Base-by-base conservation (phyloP, 2,329 filamentous ascomycete species). In the Proliferodiscus dingleyae region DNA sequence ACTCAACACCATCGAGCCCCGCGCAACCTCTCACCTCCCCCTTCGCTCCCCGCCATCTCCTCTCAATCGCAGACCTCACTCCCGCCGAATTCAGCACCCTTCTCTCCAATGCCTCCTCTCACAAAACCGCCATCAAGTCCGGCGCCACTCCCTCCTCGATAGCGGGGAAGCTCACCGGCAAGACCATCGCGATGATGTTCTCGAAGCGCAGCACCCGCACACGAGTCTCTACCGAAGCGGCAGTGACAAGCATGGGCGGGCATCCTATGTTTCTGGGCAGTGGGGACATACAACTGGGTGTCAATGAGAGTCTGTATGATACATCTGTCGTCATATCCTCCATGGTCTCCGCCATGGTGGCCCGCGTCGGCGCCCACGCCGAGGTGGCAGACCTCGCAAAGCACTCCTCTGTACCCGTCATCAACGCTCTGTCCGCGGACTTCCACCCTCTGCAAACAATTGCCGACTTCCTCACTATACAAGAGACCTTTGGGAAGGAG, bases 181-280 rank as follows among this genome's bases (percentile, higher is more conserved):
- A 88, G 67, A 90, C 89, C 0, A 80, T 98, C 24, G 91, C 93
- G 55, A 85, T 98, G 82, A 88, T 94, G 75, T 98, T 98, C 74
- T 94, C 78, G 75, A 98, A 98, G 72, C 83, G 90, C 56, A 94
- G 87, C 60, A 98, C 93, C 10, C 81, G 93, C 49, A 98, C 93
- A 10, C 83, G 93, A 51, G 84, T 98, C 24, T 95, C 89, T 2
- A 96, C 90, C 2, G 93, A 98, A 72, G 85, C 85, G 6, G 93
- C 93, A 10, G 83, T 96, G 29, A 80, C 85, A n/a, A 73, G 87
- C 49, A 78, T 98, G 73, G 89, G 90, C 29, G 93, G 91, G 0
- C 86, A 95, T 60, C 84, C 93, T 18, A 96, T 98, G 90, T 98
- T 98, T 65, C 69, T 98, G 47, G 89, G 90, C 60, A 93, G 90